These are phyloP conservation scores for Phoma sp. DNA, from an alignment of 2,329 filamentous ascomycete genomes.

Conservation along the genomic window DNA sequence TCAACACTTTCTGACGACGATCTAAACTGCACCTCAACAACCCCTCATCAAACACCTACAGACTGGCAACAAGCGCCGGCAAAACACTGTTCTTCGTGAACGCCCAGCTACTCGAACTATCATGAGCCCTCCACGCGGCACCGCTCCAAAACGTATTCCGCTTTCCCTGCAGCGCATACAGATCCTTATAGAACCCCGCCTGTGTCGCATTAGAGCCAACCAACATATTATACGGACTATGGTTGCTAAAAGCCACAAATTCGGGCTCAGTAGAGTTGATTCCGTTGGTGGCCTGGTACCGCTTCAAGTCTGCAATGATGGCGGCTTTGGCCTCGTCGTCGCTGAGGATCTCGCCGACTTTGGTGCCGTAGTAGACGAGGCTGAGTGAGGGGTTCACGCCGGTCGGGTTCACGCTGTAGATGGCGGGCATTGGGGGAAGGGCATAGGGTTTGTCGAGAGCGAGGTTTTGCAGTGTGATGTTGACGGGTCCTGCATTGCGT, in stretches of 20 bases:
- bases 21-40: no score
- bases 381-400: constrained; percentile 4
- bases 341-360: constrained; percentile 16
- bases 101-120: constrained; percentile 24
- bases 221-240: constrained; percentile 34
- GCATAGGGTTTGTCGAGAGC: constrained; percentile 34
- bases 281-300: constrained; percentile 14
- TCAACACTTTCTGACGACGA: no score
- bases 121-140: constrained; percentile 27
- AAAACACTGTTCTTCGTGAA: constrained; percentile 47
- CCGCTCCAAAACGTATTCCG: constrained; percentile 32
- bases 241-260: constrained; percentile 32
- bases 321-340: constrained; percentile 23
- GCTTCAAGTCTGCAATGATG: constrained; percentile 25
- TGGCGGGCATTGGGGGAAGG: constrained; percentile 26
- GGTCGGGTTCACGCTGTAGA: not conserved
- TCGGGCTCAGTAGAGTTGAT: constrained; percentile 14
- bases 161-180: constrained; percentile 32
- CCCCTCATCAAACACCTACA: not conserved
- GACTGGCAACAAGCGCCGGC: constrained; percentile 31
- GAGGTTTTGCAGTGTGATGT: constrained; percentile 34
- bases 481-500: constrained; percentile 45
- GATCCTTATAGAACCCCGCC: constrained; percentile 27
- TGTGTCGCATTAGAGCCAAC: constrained; percentile 20
- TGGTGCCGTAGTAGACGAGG: constrained; percentile 28